These are phyloP conservation scores for Melaleuca alternifolia DNA, from an alignment of 345 rosid genomes.

Conservation along the genomic window DNA sequence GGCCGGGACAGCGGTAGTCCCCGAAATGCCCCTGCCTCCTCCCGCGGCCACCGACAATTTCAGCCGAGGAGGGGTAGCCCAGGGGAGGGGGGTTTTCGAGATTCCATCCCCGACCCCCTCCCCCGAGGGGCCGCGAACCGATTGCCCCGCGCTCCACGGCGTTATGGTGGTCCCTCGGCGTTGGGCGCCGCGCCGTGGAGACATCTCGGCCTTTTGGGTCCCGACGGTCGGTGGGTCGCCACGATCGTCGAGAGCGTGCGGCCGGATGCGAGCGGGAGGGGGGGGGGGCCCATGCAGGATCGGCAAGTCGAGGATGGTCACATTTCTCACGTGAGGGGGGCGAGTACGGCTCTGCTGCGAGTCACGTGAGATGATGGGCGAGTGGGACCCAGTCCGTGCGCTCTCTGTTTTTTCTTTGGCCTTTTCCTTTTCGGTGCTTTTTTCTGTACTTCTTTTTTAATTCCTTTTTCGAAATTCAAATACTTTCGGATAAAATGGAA, in stretches of 20 bases:
- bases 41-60: background rate
- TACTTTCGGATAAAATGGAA: background rate
- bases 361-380: background rate
- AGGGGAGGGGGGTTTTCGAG: background rate
- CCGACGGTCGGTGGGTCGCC: background rate
- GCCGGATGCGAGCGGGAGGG: background rate
- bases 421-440: background rate
- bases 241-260: background rate
- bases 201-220: background rate
- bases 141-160: background rate
- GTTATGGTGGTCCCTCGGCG: background rate
- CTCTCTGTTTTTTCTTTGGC: background rate
- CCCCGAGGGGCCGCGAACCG: background rate
- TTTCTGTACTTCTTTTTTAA: accelerated
- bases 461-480: background rate
- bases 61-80: background rate
- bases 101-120: background rate
- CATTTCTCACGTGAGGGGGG: background rate
- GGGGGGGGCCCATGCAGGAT: too few species aligned
- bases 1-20: background rate
- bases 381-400: background rate
- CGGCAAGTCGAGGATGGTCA: background rate
- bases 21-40: background rate
- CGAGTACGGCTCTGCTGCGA: background rate
- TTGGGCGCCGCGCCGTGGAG: background rate